Conservation (phyloP, 345 rosid genomes). For the Boechera stricta region DNA sequence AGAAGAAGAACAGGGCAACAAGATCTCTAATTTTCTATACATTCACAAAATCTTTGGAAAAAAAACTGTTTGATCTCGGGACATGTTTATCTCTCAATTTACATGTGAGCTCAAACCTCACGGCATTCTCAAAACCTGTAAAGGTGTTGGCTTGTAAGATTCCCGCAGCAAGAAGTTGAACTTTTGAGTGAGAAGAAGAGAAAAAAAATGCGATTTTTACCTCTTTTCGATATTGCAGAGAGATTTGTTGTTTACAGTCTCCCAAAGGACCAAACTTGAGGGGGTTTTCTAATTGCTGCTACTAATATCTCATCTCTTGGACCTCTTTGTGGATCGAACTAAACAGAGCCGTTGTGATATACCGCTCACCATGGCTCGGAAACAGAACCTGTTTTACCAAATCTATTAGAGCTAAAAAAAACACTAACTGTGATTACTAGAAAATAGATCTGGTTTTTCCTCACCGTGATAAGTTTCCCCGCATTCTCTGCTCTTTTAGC, state of each 20-base stretch:
- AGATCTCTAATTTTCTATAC: constrained; percentile 2
- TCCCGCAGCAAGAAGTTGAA: neutral
- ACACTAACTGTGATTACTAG: neutral
- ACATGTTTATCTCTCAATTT: constrained; percentile 2
- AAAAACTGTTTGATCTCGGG: neutral
- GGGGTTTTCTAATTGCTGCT: constrained; percentile 1
- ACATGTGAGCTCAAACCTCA: neutral
- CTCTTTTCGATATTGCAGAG: constrained; percentile 15
- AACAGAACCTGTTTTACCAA: constrained; percentile 64
- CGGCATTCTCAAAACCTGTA: constrained; percentile 24
- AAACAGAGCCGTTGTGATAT: constrained; percentile 75
- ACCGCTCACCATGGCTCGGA: constrained; percentile 92
- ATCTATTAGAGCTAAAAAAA: constrained; percentile 16
- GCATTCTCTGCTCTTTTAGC: constrained; percentile 88
- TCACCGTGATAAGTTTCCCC: constrained; percentile 86
- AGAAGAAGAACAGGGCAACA: neutral
- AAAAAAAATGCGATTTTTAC: neutral
- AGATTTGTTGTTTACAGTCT: constrained; percentile 13
- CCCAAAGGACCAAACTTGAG: constrained; percentile 4
- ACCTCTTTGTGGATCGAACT: constrained; percentile 70
- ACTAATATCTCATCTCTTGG: constrained; percentile 56
- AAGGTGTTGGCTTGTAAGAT: neutral
- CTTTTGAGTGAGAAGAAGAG: neutral
- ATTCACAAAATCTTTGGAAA: constrained; percentile 5
- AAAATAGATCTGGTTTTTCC: constrained; percentile 5